Evolutionary conservation across 2,329 filamentous ascomycete species (phyloP), one percentile per base, ranked within the genome.

Genomic region (Penicillium frequentans): DNA sequence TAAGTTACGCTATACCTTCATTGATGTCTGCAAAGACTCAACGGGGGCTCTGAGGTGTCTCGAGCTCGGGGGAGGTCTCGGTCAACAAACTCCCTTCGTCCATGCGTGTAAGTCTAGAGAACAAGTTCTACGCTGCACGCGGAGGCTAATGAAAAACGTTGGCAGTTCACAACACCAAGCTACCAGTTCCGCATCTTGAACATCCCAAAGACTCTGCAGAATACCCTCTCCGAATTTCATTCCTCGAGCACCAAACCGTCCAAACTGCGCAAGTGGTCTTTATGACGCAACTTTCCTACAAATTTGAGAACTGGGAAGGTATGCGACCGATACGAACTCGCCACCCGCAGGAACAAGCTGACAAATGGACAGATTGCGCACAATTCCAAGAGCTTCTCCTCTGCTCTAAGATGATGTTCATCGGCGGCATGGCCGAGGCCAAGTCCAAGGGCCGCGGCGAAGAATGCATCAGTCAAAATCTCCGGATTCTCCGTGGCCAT

Each of bases 381-480:
- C 68, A 69, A 31, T 77, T 78, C 46, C 75, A 78, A 54, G 75
- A 78, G 56, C 54, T 73, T 3, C 60, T 78, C 2, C 70, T 78
- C 8, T 67, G 68, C 16, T 72, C 75, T 4, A 73, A 72, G 52
- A 63, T 78, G 29, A 56, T 75, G 24, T 75, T 77, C 49, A 73
- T 76, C 31, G 74, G 73, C 0, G 75, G 75, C 0, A 75, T 78
- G 51, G 75, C 75, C 1, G 74, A 77, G 54, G 75, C 74, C 43
- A 76, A 75, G 46, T 77, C 75, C 44, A 78, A 77, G 57, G 75
- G 75, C 9, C 73, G 75, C 8, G 75, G 75, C 0, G 75, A 78
- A 56, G 75, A 78, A 66, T 77, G 75, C 52, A 77, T 78, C 64
- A 77, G 74, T 49, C 75, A 78, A 60, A 78, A 78, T 54, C 56